These are phyloP conservation scores for Venturia nashicola DNA, from an alignment of 2,329 filamentous ascomycete genomes.

Conservation along the genomic window DNA sequence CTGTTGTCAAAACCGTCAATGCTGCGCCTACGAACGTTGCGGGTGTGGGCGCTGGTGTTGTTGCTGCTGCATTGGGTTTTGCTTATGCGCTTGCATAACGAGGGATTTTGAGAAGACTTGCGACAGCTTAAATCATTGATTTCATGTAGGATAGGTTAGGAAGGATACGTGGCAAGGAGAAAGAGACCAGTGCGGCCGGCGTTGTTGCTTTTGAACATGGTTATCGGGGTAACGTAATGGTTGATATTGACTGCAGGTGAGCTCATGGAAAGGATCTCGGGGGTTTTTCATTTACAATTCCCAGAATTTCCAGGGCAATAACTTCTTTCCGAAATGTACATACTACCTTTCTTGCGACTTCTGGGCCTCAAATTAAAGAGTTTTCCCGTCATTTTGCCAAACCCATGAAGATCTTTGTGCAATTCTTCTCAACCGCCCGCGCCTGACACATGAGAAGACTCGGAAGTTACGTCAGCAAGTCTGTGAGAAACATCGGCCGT, in stretches of 20 bases:
- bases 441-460: too few relatives aligned
- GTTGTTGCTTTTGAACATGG: neutral
- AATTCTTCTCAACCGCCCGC: too few relatives aligned
- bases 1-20: conserved; percentile 1
- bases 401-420: too few relatives aligned
- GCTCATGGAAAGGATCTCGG: neutral
- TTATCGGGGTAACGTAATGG: neutral
- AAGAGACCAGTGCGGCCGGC: too few relatives aligned
- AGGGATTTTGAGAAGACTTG: neutral
- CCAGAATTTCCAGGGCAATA: neutral
- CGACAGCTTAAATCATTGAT: neutral
- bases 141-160: neutral
- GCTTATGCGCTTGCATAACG: neutral
- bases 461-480: too few relatives aligned
- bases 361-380: too few relatives aligned
- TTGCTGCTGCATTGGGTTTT: neutral
- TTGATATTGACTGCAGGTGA: neutral
- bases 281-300: neutral
- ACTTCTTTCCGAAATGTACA: neutral
- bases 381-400: too few relatives aligned
- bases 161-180: too few relatives aligned
- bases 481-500: too few relatives aligned
- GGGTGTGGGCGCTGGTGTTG: neutral
- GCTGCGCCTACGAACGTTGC: neutral
- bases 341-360: too few relatives aligned